phyloP scores from a whole-genome alignment of 176 grass and related monocot genomes.

The Oryza brachyantha region DNA sequence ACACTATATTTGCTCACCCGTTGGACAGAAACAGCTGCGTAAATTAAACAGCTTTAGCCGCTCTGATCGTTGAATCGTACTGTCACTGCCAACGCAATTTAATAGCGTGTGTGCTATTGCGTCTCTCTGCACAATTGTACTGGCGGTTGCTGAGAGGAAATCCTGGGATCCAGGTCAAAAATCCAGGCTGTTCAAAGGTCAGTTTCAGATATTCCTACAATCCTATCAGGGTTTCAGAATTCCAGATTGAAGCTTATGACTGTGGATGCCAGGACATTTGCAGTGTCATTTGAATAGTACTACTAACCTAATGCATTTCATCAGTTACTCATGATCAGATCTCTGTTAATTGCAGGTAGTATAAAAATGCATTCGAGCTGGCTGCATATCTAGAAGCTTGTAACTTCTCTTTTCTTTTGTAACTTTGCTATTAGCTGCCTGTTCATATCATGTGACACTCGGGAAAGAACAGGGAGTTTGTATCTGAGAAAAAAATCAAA shows the following conservation, averaged over 20 bases:
- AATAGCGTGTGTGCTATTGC: neutral
- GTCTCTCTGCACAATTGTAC: conserved; percentile 1
- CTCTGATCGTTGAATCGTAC: conserved; percentile 5
- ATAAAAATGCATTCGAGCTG: no score
- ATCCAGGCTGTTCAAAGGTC: conserved; percentile 36
- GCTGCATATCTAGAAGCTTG: neutral
- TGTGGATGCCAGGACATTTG: neutral
- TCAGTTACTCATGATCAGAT: neutral
- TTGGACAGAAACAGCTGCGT: neutral
- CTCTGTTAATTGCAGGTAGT: no score
- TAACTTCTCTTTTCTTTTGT: neutral
- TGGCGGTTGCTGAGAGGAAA: conserved; percentile 18
- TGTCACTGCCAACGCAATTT: neutral
- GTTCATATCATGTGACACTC: neutral
- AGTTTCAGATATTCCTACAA: conserved; percentile 4
- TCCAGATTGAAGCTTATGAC: neutral
- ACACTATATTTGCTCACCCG: neutral
- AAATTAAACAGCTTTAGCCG: neutral
- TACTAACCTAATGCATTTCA: neutral
- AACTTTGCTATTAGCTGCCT: neutral
- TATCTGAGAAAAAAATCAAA: neutral
- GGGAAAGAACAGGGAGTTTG: neutral
- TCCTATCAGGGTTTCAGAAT: neutral
- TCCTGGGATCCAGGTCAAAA: conserved; percentile 17
- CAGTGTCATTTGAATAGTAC: neutral